Percentiles rank a stretch among this genome's conserved stretches.
These are phyloP conservation scores for Sergeia podlipaevii DNA, from an alignment of 208 protist species.

Conservation along the genomic window DNA sequence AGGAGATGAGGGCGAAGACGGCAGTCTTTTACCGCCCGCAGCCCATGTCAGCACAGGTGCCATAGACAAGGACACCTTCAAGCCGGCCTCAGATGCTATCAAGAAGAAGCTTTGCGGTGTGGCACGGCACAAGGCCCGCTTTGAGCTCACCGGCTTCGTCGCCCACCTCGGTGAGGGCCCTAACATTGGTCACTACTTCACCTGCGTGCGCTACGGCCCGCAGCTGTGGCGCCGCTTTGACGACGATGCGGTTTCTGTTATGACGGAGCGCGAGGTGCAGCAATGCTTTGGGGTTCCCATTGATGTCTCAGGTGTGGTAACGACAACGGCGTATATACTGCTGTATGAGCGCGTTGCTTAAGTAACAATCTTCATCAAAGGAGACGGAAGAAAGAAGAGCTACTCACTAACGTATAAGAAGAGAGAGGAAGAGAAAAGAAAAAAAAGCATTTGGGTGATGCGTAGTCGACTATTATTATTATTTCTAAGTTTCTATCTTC, in stretches of 20 bases:
- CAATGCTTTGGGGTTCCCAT: slow-evolving; percentile 83
- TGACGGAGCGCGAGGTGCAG: slow-evolving; percentile 79
- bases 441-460: too few relatives aligned
- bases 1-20: slow-evolving; percentile 6
- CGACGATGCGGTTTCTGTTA: slow-evolving; percentile 71
- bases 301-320: slow-evolving; percentile 43
- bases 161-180: slow-evolving; percentile 82
- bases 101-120: slow-evolving; percentile 45
- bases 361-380: too few relatives aligned
- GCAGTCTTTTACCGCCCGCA: neutral
- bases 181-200: slow-evolving; percentile 89
- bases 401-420: too few relatives aligned
- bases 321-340: slow-evolving; percentile 84
- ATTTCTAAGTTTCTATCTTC: too few relatives aligned
- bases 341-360: slow-evolving; percentile 86
- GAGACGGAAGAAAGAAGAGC: neutral
- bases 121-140: slow-evolving; percentile 71
- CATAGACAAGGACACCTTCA: slow-evolving; percentile 20
- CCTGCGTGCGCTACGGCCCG: slow-evolving; percentile 71
- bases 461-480: too few relatives aligned
- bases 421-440: slow-evolving; percentile 11
- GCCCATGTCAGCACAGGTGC: neutral
- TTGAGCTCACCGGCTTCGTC: slow-evolving; percentile 85
- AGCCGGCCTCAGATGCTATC: slow-evolving; percentile 30
- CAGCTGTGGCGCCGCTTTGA: slow-evolving; percentile 89